These are phyloP conservation scores for Hypoxylon sp. DNA, from an alignment of 2,329 filamentous ascomycete genomes.

Conservation along the genomic window DNA sequence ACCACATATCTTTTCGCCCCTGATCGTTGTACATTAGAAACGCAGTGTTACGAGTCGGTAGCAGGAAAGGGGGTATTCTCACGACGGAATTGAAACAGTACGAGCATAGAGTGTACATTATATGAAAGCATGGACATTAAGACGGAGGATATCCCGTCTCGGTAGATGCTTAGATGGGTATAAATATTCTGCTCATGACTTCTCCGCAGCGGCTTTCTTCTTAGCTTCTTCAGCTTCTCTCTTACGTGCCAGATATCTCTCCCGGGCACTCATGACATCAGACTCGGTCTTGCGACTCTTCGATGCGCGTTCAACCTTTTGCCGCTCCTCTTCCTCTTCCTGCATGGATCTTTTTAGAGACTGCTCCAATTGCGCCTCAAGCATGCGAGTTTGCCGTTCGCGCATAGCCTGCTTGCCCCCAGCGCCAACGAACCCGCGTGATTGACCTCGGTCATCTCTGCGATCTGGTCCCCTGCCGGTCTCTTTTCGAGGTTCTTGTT, in stretches of 20 bases:
- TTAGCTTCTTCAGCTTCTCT: slow-evolving; percentile 79
- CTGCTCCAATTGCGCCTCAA: slow-evolving; percentile 82
- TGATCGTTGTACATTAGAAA: slow-evolving; percentile 32
- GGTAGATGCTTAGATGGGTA: slow-evolving; percentile 27
- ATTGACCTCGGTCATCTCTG: slow-evolving; percentile 53
- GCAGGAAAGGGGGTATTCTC: slow-evolving; percentile 16
- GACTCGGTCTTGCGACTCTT: slow-evolving; percentile 85
- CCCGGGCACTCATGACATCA: slow-evolving; percentile 83
- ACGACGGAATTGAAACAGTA: slow-evolving; percentile 18
- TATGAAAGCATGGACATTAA: slow-evolving; percentile 28
- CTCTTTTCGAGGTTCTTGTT: slow-evolving; percentile 59
- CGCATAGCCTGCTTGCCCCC: slow-evolving; percentile 77
- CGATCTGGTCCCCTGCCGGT: slow-evolving; percentile 51
- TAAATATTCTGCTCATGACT: slow-evolving; percentile 42
- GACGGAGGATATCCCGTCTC: slow-evolving; percentile 17
- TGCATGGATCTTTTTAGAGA: slow-evolving; percentile 80
- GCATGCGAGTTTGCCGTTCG: slow-evolving; percentile 83
- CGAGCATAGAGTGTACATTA: slow-evolving; percentile 50
- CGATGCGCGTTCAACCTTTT: slow-evolving; percentile 73
- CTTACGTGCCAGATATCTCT: slow-evolving; percentile 85
- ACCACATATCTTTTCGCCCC: slow-evolving; percentile 6
- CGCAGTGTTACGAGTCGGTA: slow-evolving; percentile 11
- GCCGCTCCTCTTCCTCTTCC: slow-evolving; percentile 75
- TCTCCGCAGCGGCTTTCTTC: slow-evolving; percentile 57
- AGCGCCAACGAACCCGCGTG: slow-evolving; percentile 58